phyloP scores from a whole-genome alignment of 768 basidiomycete species.

The Mycena epipterygia region DNA sequence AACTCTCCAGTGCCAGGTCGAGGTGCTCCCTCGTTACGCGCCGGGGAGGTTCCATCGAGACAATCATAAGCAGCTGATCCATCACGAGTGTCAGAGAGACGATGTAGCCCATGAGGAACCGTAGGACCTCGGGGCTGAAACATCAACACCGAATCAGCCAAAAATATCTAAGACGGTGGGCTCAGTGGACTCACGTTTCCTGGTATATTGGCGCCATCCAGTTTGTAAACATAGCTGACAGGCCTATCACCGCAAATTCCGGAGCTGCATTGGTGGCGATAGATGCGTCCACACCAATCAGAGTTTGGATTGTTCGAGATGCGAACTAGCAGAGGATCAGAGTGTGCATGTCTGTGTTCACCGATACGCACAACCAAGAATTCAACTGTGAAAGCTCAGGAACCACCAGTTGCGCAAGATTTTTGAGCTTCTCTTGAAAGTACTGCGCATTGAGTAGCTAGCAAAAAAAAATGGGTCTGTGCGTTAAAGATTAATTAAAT shows the following conservation, averaged over 20 bases:
- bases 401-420: neutral
- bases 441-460: neutral
- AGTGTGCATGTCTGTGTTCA: neutral
- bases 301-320: neutral
- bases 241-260: neutral
- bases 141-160: neutral
- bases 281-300: neutral
- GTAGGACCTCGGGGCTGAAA: slow-evolving; percentile 4
- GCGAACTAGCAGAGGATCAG: neutral
- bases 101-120: slow-evolving; percentile 14
- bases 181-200: neutral
- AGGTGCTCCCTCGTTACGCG: neutral
- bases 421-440: neutral
- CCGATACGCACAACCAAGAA: neutral
- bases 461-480: neutral
- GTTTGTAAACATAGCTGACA: neutral
- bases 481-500: neutral
- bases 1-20: neutral
- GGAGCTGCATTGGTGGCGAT: neutral
- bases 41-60: neutral
- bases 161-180: neutral
- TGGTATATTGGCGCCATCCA: neutral
- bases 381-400: neutral
- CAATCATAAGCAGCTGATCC: neutral
- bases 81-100: slow-evolving; percentile 1